These are phyloP conservation scores for Lithohypha guttulata DNA, from an alignment of 2,329 filamentous ascomycete species.

Conservation along the genomic window DNA sequence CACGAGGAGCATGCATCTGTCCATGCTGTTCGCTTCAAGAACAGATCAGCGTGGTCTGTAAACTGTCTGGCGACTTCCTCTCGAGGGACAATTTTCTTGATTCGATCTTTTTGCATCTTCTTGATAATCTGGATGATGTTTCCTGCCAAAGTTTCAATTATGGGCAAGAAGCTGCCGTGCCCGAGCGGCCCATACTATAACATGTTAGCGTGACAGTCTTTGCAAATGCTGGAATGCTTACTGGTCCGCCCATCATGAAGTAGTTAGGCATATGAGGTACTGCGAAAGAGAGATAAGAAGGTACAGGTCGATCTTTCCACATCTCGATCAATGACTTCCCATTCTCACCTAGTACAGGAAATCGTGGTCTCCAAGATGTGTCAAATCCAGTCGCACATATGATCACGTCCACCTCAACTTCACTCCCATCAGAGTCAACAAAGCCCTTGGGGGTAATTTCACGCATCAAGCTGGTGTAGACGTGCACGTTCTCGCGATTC, in stretches of 20 bases:
- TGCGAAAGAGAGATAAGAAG: slow-evolving; percentile 25
- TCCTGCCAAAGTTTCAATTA: slow-evolving; percentile 23
- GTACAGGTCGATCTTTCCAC: not conserved
- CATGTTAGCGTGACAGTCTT: slow-evolving; percentile 15
- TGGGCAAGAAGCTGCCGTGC: slow-evolving; percentile 22
- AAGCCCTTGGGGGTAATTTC: slow-evolving; percentile 28
- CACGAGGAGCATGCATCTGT: slow-evolving; percentile 14
- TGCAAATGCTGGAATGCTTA: slow-evolving; percentile 24
- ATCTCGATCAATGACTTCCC: slow-evolving; percentile 12
- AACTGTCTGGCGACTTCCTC: slow-evolving; percentile 25
- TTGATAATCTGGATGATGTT: slow-evolving; percentile 20
- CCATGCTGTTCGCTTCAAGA: slow-evolving; percentile 26
- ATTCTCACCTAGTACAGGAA: slow-evolving; percentile 11
- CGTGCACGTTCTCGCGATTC: slow-evolving; percentile 35
- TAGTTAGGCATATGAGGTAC: slow-evolving; percentile 18
- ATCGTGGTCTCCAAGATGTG: slow-evolving; percentile 15
- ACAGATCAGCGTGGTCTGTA: slow-evolving; percentile 31
- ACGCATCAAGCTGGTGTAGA: slow-evolving; percentile 30
- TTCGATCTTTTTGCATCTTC: slow-evolving; percentile 22
- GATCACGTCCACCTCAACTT: slow-evolving; percentile 20
- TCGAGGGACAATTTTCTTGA: slow-evolving; percentile 13
- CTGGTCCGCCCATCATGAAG: slow-evolving; percentile 25
- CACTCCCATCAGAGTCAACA: slow-evolving; percentile 16
- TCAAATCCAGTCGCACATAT: slow-evolving; percentile 19
- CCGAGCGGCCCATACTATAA: slow-evolving; percentile 18